Percentiles rank a stretch among this genome's conserved stretches.
These are phyloP conservation scores for Phaeophleospora eucalypticola DNA, from an alignment of 2,329 filamentous ascomycete genomes.

Conservation along the genomic window DNA sequence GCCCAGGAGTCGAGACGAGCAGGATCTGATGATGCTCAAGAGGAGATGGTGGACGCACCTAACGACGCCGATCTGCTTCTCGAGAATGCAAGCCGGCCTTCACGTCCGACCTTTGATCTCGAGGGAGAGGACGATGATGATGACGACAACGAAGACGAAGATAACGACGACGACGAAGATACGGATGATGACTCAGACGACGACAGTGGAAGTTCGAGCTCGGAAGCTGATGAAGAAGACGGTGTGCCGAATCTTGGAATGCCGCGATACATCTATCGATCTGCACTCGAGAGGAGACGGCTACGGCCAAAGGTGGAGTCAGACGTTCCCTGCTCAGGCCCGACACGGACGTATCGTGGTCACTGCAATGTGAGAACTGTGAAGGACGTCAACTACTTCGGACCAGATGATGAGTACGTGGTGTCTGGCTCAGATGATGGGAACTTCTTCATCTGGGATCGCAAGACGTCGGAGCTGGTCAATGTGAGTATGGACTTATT, in stretches of 20 bases:
- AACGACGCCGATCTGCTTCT: not conserved
- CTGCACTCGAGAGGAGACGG: slow-evolving; percentile 46
- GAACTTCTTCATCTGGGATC: slow-evolving; percentile 66
- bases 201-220: slow-evolving; percentile 20
- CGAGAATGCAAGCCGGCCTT: not conserved
- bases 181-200: slow-evolving; percentile 23
- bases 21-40: not conserved
- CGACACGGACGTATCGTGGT: slow-evolving; percentile 56
- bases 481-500: slow-evolving; percentile 44
- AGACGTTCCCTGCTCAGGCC: slow-evolving; percentile 52
- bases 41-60: not conserved
- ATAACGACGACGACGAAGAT: slow-evolving; percentile 27
- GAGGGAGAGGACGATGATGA: slow-evolving; percentile 12
- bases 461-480: slow-evolving; percentile 56
- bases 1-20: slow-evolving; percentile 4
- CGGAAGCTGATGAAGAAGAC: slow-evolving; percentile 36
- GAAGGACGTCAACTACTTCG: slow-evolving; percentile 67
- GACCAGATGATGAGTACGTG: slow-evolving; percentile 63
- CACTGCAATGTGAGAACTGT: slow-evolving; percentile 66
- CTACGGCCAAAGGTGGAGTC: slow-evolving; percentile 51
- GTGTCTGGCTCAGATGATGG: slow-evolving; percentile 64
- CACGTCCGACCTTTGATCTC: not conserved
- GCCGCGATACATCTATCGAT: slow-evolving; percentile 41
- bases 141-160: slow-evolving; percentile 16
- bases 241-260: slow-evolving; percentile 31